Conservation (phyloP, 2,329 filamentous ascomycete genomes). For the Tolypocladium endophyticum region DNA sequence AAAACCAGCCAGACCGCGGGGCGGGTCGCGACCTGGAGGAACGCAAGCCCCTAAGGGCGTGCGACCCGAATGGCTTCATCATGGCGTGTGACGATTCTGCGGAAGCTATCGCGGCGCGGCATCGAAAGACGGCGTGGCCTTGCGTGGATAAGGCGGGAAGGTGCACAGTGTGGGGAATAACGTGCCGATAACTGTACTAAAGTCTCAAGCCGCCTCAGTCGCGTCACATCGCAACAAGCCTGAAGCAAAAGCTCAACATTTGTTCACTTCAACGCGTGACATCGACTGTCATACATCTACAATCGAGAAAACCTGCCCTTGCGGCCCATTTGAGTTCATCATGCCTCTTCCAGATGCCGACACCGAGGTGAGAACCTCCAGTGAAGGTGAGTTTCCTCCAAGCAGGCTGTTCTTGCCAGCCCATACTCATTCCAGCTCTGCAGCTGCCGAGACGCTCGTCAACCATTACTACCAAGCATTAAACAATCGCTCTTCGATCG, state of each 20-base stretch:
- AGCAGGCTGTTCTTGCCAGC: neutral
- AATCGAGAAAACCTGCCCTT: neutral
- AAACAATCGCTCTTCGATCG: slow-evolving; percentile 49
- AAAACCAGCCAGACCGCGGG: slow-evolving; percentile 14
- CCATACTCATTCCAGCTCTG: slow-evolving; percentile 7
- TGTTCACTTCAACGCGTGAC: neutral
- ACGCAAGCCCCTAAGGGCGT: slow-evolving; percentile 13
- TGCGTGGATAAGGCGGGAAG: neutral
- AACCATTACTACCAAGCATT: slow-evolving; percentile 68
- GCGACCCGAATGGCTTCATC: slow-evolving; percentile 19
- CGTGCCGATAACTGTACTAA: slow-evolving; percentile 6
- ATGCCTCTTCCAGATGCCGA: slow-evolving; percentile 30
- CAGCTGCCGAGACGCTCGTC: slow-evolving; percentile 62
- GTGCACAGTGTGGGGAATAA: slow-evolving; percentile 8
- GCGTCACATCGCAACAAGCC: neutral
- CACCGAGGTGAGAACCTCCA: slow-evolving; percentile 32
- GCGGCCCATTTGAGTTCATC: neutral
- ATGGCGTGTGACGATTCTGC: slow-evolving; percentile 1
- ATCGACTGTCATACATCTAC: neutral
- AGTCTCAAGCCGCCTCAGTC: neutral
- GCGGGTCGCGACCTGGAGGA: slow-evolving; percentile 8
- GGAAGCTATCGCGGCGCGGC: neutral
- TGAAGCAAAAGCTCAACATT: neutral
- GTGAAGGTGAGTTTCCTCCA: slow-evolving; percentile 27
- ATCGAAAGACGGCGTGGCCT: neutral